These are phyloP conservation scores for Lepraria neglecta DNA, from an alignment of 495 filamentous ascomycete genomes.

Conservation along the genomic window DNA sequence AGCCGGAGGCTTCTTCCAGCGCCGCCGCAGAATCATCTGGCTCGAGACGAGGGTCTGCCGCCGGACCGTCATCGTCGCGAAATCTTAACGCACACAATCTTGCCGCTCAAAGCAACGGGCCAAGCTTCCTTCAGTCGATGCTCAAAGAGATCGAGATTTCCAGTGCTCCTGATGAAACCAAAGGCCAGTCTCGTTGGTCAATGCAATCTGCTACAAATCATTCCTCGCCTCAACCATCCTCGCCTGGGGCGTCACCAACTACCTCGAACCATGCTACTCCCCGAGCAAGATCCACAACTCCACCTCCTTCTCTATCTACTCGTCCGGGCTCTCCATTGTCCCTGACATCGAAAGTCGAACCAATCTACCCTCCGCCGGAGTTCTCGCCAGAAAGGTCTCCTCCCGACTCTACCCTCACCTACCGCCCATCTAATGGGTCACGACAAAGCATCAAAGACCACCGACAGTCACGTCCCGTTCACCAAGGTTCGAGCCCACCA, in stretches of 20 bases:
- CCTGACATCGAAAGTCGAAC: constrained; percentile 59
- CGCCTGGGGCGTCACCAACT: constrained; percentile 66
- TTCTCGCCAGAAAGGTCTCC: constrained; percentile 57
- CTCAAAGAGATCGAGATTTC: constrained; percentile 81
- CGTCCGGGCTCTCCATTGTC: constrained; percentile 62
- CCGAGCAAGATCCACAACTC: constrained; percentile 62
- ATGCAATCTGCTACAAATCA: constrained; percentile 42
- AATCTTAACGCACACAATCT: constrained; percentile 29
- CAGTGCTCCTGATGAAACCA: constrained; percentile 46
- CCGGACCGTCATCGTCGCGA: constrained; percentile 22
- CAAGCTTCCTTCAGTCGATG: constrained; percentile 72
- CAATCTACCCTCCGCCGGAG: constrained; percentile 53
- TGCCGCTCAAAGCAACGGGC: constrained; percentile 38
- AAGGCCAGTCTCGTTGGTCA: constrained; percentile 39
- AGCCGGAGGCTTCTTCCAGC: constrained; percentile 42
- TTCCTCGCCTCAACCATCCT: constrained; percentile 53
- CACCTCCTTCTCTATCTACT: constrained; percentile 56
- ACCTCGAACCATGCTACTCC: constrained; percentile 63
- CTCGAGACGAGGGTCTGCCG: constrained; percentile 24
- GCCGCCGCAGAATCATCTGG: constrained; percentile 36
- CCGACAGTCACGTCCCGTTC: constrained; percentile 46
- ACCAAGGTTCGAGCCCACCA: constrained; percentile 30
- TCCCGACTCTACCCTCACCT: constrained; percentile 37
- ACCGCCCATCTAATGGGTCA: constrained; percentile 12
- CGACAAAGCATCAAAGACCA: constrained; percentile 32